Percentiles rank a stretch among this genome's conserved stretches.
Evolutionary conservation across 129 eudicot species (phyloP).

Genomic region (Silybum marianum): DNA sequence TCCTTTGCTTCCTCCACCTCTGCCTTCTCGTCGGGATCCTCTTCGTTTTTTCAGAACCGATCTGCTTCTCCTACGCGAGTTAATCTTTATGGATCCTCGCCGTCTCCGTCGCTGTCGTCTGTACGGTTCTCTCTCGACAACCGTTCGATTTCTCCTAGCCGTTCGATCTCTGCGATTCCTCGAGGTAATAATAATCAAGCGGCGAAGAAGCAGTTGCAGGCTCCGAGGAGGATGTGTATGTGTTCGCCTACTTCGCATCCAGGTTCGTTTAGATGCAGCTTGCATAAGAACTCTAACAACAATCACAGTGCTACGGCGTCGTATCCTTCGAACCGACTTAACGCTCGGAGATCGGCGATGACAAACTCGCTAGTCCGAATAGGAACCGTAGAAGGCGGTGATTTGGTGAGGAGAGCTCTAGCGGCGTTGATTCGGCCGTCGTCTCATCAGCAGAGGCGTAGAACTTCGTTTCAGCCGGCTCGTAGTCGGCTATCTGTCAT

Average conservation of each 20-base stretch:
- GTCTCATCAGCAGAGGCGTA: slow-evolving; percentile 70
- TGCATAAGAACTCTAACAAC: slow-evolving; percentile 47
- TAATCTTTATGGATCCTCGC: slow-evolving; percentile 34
- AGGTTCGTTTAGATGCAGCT: slow-evolving; percentile 80
- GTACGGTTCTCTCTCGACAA: slow-evolving; percentile 48
- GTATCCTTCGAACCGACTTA: slow-evolving; percentile 58
- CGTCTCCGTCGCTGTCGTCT: slow-evolving; percentile 38
- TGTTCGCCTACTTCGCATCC: slow-evolving; percentile 96
- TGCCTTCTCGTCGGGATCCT: slow-evolving; percentile 36
- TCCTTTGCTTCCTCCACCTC: slow-evolving; percentile 44
- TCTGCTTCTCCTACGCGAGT: slow-evolving; percentile 60
- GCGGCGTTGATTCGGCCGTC: slow-evolving; percentile 89
- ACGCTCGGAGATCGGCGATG: slow-evolving; percentile 80
- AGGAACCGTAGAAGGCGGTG: slow-evolving; percentile 82
- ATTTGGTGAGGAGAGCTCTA: slow-evolving; percentile 72
- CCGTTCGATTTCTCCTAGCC: slow-evolving; percentile 48
- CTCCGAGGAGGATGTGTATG: slow-evolving; percentile 69
- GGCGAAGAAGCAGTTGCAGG: slow-evolving; percentile 35
- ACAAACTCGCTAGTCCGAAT: slow-evolving; percentile 80
- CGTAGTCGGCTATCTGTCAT: slow-evolving; percentile 69
- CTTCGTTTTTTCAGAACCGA: slow-evolving; percentile 32
- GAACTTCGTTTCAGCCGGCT: slow-evolving; percentile 56
- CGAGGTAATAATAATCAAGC: slow-evolving; percentile 21
- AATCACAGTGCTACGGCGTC: slow-evolving; percentile 26
- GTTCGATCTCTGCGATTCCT: slow-evolving; percentile 42